These are phyloP conservation scores for Climacium dendroides DNA, from an alignment of 225 moss, liverwort and hornwort genomes.

Conservation along the genomic window DNA sequence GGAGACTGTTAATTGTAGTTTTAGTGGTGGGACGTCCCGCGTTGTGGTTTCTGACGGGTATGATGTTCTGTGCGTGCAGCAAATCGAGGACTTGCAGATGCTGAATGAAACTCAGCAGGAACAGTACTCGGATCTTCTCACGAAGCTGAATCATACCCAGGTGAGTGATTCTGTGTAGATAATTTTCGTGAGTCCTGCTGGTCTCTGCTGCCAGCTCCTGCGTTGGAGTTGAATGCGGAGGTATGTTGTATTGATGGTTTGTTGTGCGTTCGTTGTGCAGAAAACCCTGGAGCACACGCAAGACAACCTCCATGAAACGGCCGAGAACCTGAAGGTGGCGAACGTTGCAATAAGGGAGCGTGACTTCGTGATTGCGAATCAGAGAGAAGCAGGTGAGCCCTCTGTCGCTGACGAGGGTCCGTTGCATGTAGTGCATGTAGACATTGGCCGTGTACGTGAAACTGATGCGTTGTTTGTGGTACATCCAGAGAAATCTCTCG, in stretches of 20 bases:
- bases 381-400: constrained; percentile 60
- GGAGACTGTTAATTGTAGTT: not conserved
- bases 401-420: not conserved
- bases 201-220: not conserved
- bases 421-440: not conserved
- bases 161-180: not conserved
- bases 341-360: constrained; percentile 50
- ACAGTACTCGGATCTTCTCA: constrained; percentile 37
- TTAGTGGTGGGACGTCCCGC: not conserved
- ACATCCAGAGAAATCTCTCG: constrained; percentile 60
- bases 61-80: constrained; percentile 15
- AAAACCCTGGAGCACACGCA: constrained; percentile 49
- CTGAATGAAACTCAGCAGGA: constrained; percentile 51
- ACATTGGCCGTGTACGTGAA: not conserved
- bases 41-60: not conserved
- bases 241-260: not conserved
- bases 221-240: not conserved
- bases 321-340: constrained; percentile 47
- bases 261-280: constrained; percentile 9
- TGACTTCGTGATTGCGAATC: constrained; percentile 59
- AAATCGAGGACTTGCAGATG: constrained; percentile 60
- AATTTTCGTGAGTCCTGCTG: not conserved
- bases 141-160: constrained; percentile 58
- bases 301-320: constrained; percentile 50
- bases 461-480: not conserved